Percentiles rank a stretch among this genome's conserved stretches.
Conservation (phyloP, 2,329 filamentous ascomycete genomes). For the Colletotrichum zoysiae region DNA sequence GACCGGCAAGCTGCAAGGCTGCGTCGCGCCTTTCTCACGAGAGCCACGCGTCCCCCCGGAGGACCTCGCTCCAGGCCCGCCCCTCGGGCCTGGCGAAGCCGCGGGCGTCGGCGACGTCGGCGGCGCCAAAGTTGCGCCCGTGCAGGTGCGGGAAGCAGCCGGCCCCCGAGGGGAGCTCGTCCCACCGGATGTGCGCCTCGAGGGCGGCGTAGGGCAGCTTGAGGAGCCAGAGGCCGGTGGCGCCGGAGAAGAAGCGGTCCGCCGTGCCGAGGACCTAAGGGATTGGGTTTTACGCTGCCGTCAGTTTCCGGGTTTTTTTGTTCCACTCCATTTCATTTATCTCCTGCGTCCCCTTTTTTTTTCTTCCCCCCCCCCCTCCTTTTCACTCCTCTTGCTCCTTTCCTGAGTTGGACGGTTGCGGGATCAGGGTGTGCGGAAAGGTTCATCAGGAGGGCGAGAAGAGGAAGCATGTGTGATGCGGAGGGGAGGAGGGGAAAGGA, state of each 20-base stretch:
- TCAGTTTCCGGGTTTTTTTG: not conserved
- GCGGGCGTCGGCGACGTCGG: slow-evolving; percentile 61
- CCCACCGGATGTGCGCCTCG: slow-evolving; percentile 64
- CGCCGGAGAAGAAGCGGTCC: slow-evolving; percentile 58
- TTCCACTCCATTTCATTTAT: too few relatives aligned
- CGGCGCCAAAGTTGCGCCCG: slow-evolving; percentile 64
- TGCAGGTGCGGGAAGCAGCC: slow-evolving; percentile 70
- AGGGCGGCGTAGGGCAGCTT: slow-evolving; percentile 65
- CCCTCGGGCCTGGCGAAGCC: slow-evolving; percentile 60
- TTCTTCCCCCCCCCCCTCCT: too few relatives aligned
- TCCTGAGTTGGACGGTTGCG: not conserved
- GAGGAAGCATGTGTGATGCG: not conserved
- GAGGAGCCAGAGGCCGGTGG: slow-evolving; percentile 60
- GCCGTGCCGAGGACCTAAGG: slow-evolving; percentile 59
- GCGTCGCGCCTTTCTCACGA: not conserved
- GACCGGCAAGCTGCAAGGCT: not conserved
- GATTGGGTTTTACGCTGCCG: not conserved
- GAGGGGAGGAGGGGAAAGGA: not conserved
- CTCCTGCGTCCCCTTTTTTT: too few relatives aligned
- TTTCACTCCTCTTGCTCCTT: not conserved
- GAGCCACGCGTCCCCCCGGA: slow-evolving; percentile 58
- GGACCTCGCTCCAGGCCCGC: slow-evolving; percentile 61
- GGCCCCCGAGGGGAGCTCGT: slow-evolving; percentile 61
- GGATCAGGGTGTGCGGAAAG: not conserved
- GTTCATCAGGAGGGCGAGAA: not conserved